Evolutionary conservation across 345 rosid genomes (phyloP).

Genomic region (Populus pruinosa): DNA sequence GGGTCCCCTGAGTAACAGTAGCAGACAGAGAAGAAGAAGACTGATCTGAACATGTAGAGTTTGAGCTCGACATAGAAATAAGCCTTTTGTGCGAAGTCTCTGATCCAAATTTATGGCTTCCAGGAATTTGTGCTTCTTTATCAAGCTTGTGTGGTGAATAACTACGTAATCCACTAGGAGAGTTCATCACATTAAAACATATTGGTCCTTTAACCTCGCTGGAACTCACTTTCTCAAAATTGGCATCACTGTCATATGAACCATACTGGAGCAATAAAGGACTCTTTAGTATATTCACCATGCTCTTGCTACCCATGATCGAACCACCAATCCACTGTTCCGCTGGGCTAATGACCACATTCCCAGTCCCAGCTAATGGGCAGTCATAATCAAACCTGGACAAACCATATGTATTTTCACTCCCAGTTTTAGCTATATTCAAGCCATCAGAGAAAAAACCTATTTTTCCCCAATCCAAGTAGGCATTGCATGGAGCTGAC

Average conservation of each 20-base stretch:
- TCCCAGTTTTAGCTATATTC: conserved; percentile 24
- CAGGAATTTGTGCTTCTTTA: conserved; percentile 17
- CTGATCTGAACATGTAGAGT: conserved; percentile 53
- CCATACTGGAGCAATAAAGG: conserved; percentile 48
- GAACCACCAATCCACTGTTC: conserved; percentile 58
- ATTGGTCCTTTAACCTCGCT: conserved; percentile 36
- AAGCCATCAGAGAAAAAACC: conserved; percentile 32
- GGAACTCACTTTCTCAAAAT: conserved; percentile 22
- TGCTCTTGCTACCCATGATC: conserved; percentile 67
- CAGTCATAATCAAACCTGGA: conserved; percentile 49
- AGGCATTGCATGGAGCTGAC: conserved; percentile 40
- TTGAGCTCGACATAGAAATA: conserved; percentile 48
- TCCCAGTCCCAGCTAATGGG: conserved; percentile 46
- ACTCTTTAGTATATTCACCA: conserved; percentile 56
- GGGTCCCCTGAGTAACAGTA: conserved; percentile 63
- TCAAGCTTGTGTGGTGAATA: conserved; percentile 28
- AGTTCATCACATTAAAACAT: conserved; percentile 33
- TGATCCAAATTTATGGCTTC: conserved; percentile 20
- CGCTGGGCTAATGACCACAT: conserved; percentile 43
- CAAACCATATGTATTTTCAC: conserved; percentile 31
- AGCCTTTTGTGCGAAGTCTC: conserved; percentile 30
- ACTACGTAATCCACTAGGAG: conserved; percentile 35
- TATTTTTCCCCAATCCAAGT: conserved; percentile 34
- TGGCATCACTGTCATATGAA: conserved; percentile 33
- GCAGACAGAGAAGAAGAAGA: conserved; percentile 39